Evolutionary conservation across 176 grass and related monocot species (phyloP).

Genomic region (Typha latifolia): DNA sequence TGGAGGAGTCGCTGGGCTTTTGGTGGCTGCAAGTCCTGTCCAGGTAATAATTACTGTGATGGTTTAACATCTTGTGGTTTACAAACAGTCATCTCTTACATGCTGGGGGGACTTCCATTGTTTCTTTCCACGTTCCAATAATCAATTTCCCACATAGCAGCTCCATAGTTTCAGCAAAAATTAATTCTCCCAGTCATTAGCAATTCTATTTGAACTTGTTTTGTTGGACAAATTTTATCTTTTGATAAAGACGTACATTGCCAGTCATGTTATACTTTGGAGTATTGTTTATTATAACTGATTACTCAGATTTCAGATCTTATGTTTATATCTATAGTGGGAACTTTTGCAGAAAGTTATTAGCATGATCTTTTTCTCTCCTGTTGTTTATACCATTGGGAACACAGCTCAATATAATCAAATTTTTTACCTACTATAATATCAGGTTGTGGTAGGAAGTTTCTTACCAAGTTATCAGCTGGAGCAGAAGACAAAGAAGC

Average conservation of each 20-base stretch:
- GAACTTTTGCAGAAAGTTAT: too few species aligned
- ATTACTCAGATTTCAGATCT: too few species aligned
- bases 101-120: not conserved
- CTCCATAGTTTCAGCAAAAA: too few species aligned
- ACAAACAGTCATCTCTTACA: not conserved
- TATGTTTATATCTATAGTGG: too few species aligned
- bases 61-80: not conserved
- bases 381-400: not conserved
- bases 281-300: too few species aligned
- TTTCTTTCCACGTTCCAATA: not conserved
- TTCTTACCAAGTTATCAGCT: conserved; percentile 16
- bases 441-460: conserved; percentile 25
- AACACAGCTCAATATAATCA: not conserved
- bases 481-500: conserved; percentile 22
- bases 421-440: not conserved
- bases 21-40: conserved; percentile 12
- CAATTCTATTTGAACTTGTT: too few species aligned
- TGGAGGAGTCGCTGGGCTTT: conserved; percentile 11
- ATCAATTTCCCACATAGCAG: not conserved
- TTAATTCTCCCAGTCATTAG: too few species aligned
- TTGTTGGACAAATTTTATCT: too few species aligned
- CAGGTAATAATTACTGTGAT: not conserved
- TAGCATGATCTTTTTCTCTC: not conserved
- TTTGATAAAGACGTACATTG: too few species aligned
- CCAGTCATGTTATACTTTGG: too few species aligned